These are phyloP conservation scores for Barnettozyma hawaiiensis DNA, from an alignment of 1,139 yeast species.

Conservation along the genomic window DNA sequence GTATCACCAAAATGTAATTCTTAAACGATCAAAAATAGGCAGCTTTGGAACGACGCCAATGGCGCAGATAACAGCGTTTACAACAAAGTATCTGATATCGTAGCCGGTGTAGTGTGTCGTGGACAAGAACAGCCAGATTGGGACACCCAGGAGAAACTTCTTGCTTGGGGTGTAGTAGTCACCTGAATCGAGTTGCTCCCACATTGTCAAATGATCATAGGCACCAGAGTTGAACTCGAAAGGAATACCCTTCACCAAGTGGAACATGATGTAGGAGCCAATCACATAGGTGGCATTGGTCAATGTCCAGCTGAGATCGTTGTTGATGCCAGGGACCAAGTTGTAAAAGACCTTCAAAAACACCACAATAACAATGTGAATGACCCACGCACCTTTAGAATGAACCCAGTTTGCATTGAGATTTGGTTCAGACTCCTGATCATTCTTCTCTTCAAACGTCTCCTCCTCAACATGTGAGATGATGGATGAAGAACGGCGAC, in stretches of 20 bases:
- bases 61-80: conserved; percentile 75
- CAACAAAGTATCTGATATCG: conserved; percentile 69
- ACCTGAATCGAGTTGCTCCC: conserved; percentile 98
- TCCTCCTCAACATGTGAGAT: conserved; percentile 92
- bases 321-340: conserved; percentile 67
- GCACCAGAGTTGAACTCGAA: conserved; percentile 97
- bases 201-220: conserved; percentile 92
- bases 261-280: conserved; percentile 95
- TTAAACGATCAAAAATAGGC: conserved; percentile 72
- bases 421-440: conserved; percentile 84
- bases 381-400: conserved; percentile 92
- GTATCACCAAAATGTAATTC: conserved; percentile 50
- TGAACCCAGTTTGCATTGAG: conserved; percentile 96
- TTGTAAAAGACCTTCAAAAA: conserved; percentile 72
- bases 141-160: conserved; percentile 86
- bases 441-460: conserved; percentile 85
- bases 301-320: conserved; percentile 89
- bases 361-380: conserved; percentile 78
- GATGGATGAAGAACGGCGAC: conserved; percentile 57
- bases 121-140: conserved; percentile 77
- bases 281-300: conserved; percentile 85
- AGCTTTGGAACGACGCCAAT: conserved; percentile 84
- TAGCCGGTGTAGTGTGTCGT: conserved; percentile 90
- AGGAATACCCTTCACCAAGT: conserved; percentile 93
- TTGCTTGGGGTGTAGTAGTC: conserved; percentile 96